These are phyloP conservation scores for Dichomitus squalens DNA, from an alignment of 1,284 basidiomycete species.

Conservation along the genomic window DNA sequence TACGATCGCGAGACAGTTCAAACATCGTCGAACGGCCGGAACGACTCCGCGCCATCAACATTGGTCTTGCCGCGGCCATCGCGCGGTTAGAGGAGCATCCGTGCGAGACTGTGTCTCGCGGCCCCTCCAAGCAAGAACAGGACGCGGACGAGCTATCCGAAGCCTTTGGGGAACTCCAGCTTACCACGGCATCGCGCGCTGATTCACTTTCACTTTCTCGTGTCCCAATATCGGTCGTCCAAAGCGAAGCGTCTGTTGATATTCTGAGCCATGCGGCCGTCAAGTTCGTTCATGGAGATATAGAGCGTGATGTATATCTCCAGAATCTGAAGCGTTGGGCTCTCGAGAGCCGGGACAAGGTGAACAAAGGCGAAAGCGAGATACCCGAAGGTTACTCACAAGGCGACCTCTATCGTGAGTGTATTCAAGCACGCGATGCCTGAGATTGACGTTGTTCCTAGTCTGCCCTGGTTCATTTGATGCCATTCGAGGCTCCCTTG, in stretches of 20 bases:
- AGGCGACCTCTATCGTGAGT: constrained; percentile 84
- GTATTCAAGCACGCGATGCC: not conserved
- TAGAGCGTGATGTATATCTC: constrained; percentile 68
- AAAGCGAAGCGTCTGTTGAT: constrained; percentile 55
- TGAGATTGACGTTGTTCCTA: constrained; percentile 29
- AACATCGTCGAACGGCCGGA: constrained; percentile 88
- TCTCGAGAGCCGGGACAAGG: constrained; percentile 64
- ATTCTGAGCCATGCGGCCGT: constrained; percentile 65
- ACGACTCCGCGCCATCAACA: constrained; percentile 79
- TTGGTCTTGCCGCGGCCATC: constrained; percentile 79
- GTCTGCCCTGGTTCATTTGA: constrained; percentile 72
- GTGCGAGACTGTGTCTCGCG: not conserved
- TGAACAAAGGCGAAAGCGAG: constrained; percentile 70
- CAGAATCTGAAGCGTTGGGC: constrained; percentile 65
- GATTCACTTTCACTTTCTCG: constrained; percentile 13
- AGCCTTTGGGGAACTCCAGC: constrained; percentile 57
- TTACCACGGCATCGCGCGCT: constrained; percentile 31
- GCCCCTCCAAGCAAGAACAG: constrained; percentile 3
- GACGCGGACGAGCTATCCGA: constrained; percentile 53
- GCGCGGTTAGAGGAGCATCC: constrained; percentile 64
- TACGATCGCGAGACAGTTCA: constrained; percentile 73
- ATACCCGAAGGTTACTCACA: constrained; percentile 77
- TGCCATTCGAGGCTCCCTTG: constrained; percentile 77
- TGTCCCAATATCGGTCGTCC: constrained; percentile 45
- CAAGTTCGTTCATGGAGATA: constrained; percentile 74